Percentiles rank a stretch among this genome's conserved stretches.
phyloP scores from a whole-genome alignment of 306 rosid species.

The Lupinus albus region DNA sequence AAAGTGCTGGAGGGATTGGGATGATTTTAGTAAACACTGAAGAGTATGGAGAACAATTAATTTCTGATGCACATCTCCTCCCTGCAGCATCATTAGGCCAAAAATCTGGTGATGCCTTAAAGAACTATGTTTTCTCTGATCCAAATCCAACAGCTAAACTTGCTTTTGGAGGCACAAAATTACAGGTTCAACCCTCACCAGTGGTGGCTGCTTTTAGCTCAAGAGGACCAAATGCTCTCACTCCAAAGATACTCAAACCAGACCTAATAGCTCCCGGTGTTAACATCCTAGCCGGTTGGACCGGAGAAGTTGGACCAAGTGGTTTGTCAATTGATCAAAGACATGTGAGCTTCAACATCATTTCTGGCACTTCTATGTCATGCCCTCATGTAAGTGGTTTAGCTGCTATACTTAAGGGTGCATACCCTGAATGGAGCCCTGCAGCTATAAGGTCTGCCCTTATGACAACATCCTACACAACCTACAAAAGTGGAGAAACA shows the following conservation, averaged over 20 bases:
- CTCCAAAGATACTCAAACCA: constrained; percentile 80
- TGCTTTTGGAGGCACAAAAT: constrained; percentile 51
- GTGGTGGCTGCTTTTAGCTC: constrained; percentile 91
- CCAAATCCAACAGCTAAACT: constrained; percentile 65
- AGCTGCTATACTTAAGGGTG: constrained; percentile 77
- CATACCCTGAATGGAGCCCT: constrained; percentile 85
- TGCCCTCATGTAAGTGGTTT: constrained; percentile 92
- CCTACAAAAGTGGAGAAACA: constrained; percentile 56
- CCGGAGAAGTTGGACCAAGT: constrained; percentile 68
- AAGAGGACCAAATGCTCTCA: constrained; percentile 78
- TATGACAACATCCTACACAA: constrained; percentile 82
- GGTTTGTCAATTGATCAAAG: constrained; percentile 58
- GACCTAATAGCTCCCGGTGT: constrained; percentile 93
- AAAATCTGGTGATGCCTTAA: constrained; percentile 57
- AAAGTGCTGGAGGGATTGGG: constrained; percentile 76
- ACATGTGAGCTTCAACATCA: constrained; percentile 72
- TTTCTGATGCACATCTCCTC: constrained; percentile 74
- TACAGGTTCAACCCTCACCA: constrained; percentile 80
- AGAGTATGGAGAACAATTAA: constrained; percentile 74
- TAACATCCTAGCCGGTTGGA: constrained; percentile 91
- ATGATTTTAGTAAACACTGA: constrained; percentile 78
- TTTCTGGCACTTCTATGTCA: constrained; percentile 96
- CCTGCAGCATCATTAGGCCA: constrained; percentile 74
- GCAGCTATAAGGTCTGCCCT: constrained; percentile 85
- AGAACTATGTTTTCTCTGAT: constrained; percentile 49